phyloP scores from a whole-genome alignment of 345 rosid species.

The Orychophragmus violaceus region DNA sequence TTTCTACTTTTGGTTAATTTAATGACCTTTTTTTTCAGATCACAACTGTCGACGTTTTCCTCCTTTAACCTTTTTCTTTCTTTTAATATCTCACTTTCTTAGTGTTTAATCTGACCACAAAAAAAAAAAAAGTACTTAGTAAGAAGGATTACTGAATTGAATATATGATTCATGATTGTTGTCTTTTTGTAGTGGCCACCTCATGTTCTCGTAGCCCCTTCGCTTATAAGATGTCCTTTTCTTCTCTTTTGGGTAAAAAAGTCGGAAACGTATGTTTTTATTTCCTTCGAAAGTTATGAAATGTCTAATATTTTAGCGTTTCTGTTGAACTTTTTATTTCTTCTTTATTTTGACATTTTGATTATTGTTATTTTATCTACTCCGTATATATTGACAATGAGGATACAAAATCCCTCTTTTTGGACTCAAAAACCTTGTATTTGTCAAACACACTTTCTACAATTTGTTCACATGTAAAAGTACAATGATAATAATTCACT shows the following conservation, averaged over 20 bases:
- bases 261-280: background rate
- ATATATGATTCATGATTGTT: constrained; percentile 21
- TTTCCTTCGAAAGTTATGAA: background rate
- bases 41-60: constrained; percentile 23
- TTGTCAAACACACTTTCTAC: background rate
- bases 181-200: constrained; percentile 23
- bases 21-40: constrained; percentile 15
- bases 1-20: constrained; percentile 30
- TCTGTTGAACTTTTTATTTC: background rate
- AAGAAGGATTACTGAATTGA: background rate
- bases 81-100: background rate
- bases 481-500: background rate
- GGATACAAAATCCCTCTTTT: background rate
- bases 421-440: background rate
- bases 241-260: constrained; percentile 19
- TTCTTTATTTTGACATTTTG: background rate
- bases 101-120: no score
- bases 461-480: background rate
- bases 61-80: background rate
- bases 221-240: constrained; percentile 24
- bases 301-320: background rate
- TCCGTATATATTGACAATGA: background rate
- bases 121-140: no score
- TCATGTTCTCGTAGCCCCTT: constrained; percentile 23
- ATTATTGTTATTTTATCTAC: background rate